Percentiles rank a stretch among this genome's conserved stretches.
phyloP scores from a whole-genome alignment of 139 green algal species.

The Bryopsis sp. region DNA sequence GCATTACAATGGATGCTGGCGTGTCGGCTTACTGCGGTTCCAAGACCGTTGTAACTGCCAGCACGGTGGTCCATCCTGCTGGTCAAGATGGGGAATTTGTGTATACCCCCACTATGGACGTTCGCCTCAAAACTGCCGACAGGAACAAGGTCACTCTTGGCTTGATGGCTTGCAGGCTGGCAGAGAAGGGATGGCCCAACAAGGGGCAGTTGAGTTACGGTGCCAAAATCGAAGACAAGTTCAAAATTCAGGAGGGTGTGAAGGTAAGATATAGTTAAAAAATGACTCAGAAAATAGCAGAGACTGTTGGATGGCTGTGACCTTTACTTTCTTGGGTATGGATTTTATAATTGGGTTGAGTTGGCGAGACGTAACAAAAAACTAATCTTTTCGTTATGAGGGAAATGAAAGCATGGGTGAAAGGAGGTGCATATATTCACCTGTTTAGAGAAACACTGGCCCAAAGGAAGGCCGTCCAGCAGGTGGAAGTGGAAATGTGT shows the following conservation, averaged over 20 bases:
- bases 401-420: neutral
- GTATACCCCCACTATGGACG: conserved; percentile 11
- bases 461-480: too few species aligned
- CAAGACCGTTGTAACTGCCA: neutral
- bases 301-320: too few species aligned
- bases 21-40: neutral
- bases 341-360: neutral
- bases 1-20: neutral
- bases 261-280: too few species aligned
- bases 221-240: conserved; percentile 10
- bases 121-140: neutral
- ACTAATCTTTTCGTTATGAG: neutral
- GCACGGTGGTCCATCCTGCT: conserved; percentile 7
- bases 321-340: neutral
- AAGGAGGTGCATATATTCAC: neutral
- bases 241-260: conserved; percentile 9
- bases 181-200: conserved; percentile 6
- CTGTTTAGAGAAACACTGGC: neutral
- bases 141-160: conserved; percentile 11
- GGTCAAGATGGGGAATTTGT: conserved; percentile 14
- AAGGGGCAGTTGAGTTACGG: conserved; percentile 9
- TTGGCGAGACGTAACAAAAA: neutral
- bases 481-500: too few species aligned
- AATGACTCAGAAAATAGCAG: too few species aligned
- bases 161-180: neutral